Percentiles rank a stretch among this genome's conserved stretches.
Conservation (phyloP, 176 grass and related monocot genomes). For the Triticum turgidum region DNA sequence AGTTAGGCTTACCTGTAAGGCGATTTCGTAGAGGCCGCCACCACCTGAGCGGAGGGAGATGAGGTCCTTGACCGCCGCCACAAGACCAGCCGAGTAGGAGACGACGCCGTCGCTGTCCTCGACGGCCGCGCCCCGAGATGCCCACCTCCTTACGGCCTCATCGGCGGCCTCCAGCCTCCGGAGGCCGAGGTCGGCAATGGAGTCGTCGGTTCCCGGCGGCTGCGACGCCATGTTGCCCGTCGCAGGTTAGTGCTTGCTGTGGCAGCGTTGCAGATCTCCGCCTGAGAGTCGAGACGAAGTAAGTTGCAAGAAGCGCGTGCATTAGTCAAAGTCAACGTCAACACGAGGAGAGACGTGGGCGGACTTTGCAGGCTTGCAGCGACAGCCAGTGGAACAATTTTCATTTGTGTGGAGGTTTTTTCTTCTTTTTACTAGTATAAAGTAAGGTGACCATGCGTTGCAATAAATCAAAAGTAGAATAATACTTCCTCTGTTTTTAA, state of each 20-base stretch:
- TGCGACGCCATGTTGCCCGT: neutral
- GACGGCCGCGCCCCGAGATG: neutral
- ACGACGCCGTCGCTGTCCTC: neutral
- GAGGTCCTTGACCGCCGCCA: conserved; percentile 11
- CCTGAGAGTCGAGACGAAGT: neutral
- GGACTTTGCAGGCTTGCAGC: too few species aligned
- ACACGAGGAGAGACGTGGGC: too few species aligned
- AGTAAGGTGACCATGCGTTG: too few species aligned
- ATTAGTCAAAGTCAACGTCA: too few species aligned
- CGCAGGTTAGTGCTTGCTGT: neutral
- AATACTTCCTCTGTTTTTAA: too few species aligned
- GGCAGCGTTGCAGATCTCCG: neutral
- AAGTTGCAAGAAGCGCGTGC: too few species aligned
- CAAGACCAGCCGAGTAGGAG: neutral
- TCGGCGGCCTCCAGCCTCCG: neutral
- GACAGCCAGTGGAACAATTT: too few species aligned
- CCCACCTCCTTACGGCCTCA: conserved; percentile 7
- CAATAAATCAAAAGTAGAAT: too few species aligned
- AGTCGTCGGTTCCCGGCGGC: neutral
- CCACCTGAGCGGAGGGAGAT: neutral
- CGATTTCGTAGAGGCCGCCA: neutral
- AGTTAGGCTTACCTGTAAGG: neutral
- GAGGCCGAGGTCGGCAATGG: neutral
- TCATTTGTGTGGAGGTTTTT: too few species aligned
- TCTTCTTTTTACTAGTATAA: too few species aligned